Percentiles rank a stretch among this genome's conserved stretches.
These are phyloP conservation scores for Babesia caballi DNA, from an alignment of 169 alveolate genomes.

Conservation along the genomic window DNA sequence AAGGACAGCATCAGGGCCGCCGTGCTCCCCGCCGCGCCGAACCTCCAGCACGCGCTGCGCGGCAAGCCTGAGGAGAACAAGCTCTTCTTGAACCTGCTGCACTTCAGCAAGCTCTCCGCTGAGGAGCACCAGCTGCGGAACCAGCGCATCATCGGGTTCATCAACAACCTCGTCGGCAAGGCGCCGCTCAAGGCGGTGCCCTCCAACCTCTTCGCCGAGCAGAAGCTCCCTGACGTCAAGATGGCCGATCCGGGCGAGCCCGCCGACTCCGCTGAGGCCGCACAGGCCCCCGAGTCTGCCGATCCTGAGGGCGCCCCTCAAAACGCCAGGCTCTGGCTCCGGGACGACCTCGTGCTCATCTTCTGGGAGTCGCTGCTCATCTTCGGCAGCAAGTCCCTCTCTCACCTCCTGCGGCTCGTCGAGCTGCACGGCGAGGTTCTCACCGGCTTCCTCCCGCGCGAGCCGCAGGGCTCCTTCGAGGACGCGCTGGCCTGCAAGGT, in stretches of 20 bases:
- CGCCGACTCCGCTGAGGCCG: too few species aligned
- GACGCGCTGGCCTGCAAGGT: conserved; percentile 27
- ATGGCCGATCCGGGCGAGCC: too few species aligned
- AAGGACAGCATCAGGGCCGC: conserved; percentile 20
- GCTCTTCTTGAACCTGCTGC: conserved; percentile 53
- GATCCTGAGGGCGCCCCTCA: background rate
- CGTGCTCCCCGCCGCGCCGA: background rate
- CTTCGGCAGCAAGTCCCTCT: conserved; percentile 55
- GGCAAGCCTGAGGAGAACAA: conserved; percentile 50
- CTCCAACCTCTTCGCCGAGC: conserved; percentile 46
- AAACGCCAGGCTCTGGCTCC: conserved; percentile 18
- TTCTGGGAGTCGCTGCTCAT: conserved; percentile 61
- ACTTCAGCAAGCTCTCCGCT: conserved; percentile 42
- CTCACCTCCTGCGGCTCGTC: conserved; percentile 43
- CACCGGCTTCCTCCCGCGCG: conserved; percentile 14
- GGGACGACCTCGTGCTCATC: conserved; percentile 42
- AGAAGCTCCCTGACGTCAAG: conserved; percentile 14
- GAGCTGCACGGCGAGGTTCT: conserved; percentile 53
- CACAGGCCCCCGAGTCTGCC: background rate
- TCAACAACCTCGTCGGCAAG: conserved; percentile 39
- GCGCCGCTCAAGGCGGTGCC: conserved; percentile 44
- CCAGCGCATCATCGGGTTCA: conserved; percentile 45
- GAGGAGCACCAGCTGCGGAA: conserved; percentile 61
- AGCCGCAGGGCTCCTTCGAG: conserved; percentile 29
- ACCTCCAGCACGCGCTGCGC: conserved; percentile 24